Percentiles rank a stretch among this genome's conserved stretches.
Conservation (phyloP, 2,329 filamentous ascomycete species). For the Aquanectria penicillioides region DNA sequence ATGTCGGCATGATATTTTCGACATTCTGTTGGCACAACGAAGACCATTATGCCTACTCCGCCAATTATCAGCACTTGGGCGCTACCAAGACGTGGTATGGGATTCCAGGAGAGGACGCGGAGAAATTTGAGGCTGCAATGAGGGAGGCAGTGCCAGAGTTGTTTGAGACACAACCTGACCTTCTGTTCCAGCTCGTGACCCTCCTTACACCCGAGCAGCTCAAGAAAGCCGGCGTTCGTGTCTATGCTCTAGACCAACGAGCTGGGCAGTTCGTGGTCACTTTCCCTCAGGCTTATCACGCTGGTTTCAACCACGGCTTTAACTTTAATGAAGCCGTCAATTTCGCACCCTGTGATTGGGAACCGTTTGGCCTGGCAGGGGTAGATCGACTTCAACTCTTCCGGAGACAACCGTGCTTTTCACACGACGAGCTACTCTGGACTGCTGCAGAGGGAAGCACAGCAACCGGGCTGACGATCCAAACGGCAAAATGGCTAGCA, state of each 20-base stretch:
- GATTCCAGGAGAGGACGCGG: constrained; percentile 91
- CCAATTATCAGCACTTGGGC: constrained; percentile 98
- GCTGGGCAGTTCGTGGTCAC: constrained; percentile 97
- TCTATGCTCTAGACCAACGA: constrained; percentile 94
- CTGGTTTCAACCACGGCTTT: constrained; percentile 98
- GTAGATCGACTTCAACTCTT: constrained; percentile 89
- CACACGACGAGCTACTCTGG: constrained; percentile 92
- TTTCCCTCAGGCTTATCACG: constrained; percentile 96
- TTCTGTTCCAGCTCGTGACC: constrained; percentile 97
- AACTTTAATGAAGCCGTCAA: constrained; percentile 99
- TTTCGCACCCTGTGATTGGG: constrained; percentile 95
- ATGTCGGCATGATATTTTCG: constrained; percentile 99
- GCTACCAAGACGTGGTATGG: constrained; percentile 99
- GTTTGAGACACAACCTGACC: constrained; percentile 95
- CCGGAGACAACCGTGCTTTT: constrained; percentile 93
- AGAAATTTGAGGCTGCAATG: constrained; percentile 97
- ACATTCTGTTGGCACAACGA: constrained; percentile 99
- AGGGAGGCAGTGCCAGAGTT: constrained; percentile 92
- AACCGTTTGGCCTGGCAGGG: constrained; percentile 86
- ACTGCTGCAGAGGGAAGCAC: constrained; percentile 86
- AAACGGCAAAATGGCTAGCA: constrained; percentile 93
- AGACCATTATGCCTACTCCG: constrained; percentile 96
- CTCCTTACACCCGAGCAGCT: constrained; percentile 92
- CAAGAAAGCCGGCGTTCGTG: constrained; percentile 89
- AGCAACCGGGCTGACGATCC: constrained; percentile 73